A percentile compares a stretch with the other conserved stretches of the same genome.
phyloP scores from a whole-genome alignment of 306 rosid species.

The Macrotyloma uniflorum region DNA sequence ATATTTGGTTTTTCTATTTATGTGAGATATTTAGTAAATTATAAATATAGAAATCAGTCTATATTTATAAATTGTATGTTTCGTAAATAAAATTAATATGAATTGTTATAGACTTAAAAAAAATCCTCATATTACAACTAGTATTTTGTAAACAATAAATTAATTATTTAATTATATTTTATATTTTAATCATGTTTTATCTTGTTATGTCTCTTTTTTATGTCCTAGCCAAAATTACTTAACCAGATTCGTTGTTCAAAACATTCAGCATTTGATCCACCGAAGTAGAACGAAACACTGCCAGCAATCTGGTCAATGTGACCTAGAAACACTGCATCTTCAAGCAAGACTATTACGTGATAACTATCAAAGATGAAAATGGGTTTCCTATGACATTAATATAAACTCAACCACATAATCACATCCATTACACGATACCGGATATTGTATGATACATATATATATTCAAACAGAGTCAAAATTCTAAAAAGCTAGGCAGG shows the following conservation, averaged over 20 bases:
- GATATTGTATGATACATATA: background rate
- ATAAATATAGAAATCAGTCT: too few relatives aligned
- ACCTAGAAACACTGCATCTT: constrained; percentile 1
- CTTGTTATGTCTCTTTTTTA: too few relatives aligned
- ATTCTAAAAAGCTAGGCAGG: constrained; percentile 18
- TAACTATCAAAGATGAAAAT: background rate
- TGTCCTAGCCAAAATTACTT: background rate
- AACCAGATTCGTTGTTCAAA: background rate
- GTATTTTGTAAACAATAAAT: too few relatives aligned
- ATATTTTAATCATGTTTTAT: too few relatives aligned
- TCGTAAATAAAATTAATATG: too few relatives aligned
- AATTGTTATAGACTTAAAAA: too few relatives aligned
- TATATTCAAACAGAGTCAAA: background rate
- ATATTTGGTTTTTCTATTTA: too few relatives aligned
- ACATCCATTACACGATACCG: background rate
- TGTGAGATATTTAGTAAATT: too few relatives aligned
- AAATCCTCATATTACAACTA: too few relatives aligned
- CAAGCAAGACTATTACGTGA: background rate
- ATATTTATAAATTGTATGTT: too few relatives aligned
- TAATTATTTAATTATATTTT: too few relatives aligned
- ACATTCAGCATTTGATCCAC: background rate
- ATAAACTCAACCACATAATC: constrained; percentile 15
- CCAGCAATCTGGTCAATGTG: background rate
- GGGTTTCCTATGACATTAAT: background rate
- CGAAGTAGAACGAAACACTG: background rate